Base-by-base conservation (phyloP, 441 rosid genomes). In the Populus trichocarpa region DNA sequence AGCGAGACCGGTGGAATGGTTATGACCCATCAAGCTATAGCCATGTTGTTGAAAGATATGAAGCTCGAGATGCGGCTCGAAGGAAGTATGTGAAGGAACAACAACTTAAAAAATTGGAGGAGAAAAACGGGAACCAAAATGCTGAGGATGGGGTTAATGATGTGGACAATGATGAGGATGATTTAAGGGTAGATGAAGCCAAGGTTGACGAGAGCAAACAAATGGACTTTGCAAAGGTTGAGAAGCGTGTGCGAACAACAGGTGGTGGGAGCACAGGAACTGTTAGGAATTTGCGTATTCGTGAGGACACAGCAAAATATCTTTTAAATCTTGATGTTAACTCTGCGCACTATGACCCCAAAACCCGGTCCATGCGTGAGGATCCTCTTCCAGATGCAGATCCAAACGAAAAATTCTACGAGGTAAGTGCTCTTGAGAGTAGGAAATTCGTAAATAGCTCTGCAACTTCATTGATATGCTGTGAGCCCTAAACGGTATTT, bases 1-100 rank as follows among this genome's bases (percentile, higher is more conserved):
- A 93, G 80, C 83, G 98, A 32, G 98, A 95, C 76, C 74, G 97
- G 30, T 93, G 97, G 94, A 95, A 90, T 80, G 98, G 97, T 75
- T 92, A 81, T 70, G 97, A 92, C 70, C 63, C 92, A 22, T 83
- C 97, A 26, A 80, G 69, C 2, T 92, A 86, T 85, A 87, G 89
- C 11, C 81, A 67, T 69, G 95, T 90, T 2, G 82, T 92, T 70
- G 92, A 88, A 79, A 82, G 88, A 71, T 93, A 92, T 71, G 99
- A 90, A 67, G 94, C 94, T 20, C 86, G 89, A 38, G 96, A 90
- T 32, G 91, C 89, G 33, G 96, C 97, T 61, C 75, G 95, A 76
- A 91, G 85, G 79, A 90, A 87, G 46, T 87, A 71, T 59, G 65
- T 87, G 13, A 92, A 92, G 78, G 97, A 90, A 71, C 90, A 89